phyloP scores from a whole-genome alignment of 2,329 filamentous ascomycete species.

The Fusarium bulbicola region DNA sequence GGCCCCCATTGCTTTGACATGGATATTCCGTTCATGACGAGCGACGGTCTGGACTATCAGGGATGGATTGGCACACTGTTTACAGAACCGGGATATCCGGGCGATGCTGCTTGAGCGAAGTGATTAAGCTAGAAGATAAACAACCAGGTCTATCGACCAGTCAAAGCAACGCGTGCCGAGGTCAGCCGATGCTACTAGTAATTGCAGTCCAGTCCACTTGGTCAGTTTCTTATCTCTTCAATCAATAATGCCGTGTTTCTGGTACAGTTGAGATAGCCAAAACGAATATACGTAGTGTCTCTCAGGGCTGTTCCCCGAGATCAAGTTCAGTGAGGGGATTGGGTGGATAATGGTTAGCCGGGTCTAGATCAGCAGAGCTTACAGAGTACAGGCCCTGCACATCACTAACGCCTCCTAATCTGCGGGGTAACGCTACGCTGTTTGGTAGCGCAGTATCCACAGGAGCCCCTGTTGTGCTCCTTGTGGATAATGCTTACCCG shows the following conservation, averaged over 20 bases:
- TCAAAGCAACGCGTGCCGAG: not conserved
- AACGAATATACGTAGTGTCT: not conserved
- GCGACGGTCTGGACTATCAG: not conserved
- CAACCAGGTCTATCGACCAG: fast-evolving
- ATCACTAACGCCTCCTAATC: not conserved
- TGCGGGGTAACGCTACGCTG: not conserved
- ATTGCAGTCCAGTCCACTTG: fast-evolving
- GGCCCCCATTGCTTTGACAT: not conserved
- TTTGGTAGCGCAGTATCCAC: too few relatives aligned
- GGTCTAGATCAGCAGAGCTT: not conserved
- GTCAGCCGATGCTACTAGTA: not conserved
- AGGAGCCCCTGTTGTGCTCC: too few relatives aligned
- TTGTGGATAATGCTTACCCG: too few relatives aligned
- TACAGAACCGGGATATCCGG: not conserved
- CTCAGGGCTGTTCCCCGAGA: not conserved
- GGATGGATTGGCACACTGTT: not conserved
- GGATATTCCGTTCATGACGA: not conserved
- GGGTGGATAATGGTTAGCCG: constrained; percentile 2
- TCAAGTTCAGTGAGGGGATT: not conserved
- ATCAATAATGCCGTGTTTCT: not conserved
- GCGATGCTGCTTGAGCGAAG: not conserved
- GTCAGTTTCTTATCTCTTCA: not conserved
- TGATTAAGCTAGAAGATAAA: not conserved
- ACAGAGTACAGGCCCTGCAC: not conserved
- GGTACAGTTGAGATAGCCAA: too few relatives aligned